phyloP scores from a whole-genome alignment of 768 basidiomycete genomes.

The Erythrobasidium yunnanense region DNA sequence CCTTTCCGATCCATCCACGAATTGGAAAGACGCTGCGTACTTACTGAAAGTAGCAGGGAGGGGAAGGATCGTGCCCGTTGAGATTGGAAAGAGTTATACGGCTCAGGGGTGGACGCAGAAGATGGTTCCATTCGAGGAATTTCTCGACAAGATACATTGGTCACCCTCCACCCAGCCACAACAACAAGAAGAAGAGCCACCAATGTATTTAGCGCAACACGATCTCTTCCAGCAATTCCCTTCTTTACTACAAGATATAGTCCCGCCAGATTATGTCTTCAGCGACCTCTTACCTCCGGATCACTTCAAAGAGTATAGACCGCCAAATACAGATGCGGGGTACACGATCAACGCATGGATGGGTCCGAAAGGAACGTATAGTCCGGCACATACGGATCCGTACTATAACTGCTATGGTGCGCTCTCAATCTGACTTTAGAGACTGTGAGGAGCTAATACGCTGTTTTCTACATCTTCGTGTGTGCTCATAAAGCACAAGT shows the following conservation, averaged over 20 bases:
- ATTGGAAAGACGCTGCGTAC: constrained; percentile 61
- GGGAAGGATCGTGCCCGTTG: constrained; percentile 78
- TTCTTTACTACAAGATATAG: constrained; percentile 58
- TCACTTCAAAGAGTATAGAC: constrained; percentile 49
- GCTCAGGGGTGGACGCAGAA: constrained; percentile 66
- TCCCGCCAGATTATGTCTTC: constrained; percentile 82
- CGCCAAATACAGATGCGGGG: constrained; percentile 57
- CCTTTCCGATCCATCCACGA: constrained; percentile 45
- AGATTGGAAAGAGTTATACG: constrained; percentile 76
- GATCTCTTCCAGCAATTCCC: constrained; percentile 77
- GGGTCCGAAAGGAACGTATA: constrained; percentile 64
- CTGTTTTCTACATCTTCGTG: too few species aligned
- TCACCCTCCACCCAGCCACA: constrained; percentile 39
- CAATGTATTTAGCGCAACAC: constrained; percentile 81
- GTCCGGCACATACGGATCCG: constrained; percentile 90
- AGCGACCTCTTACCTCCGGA: constrained; percentile 48
- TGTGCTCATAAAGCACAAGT: constrained; percentile 58
- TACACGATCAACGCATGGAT: constrained; percentile 69
- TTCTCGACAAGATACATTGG: constrained; percentile 49
- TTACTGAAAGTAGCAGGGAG: constrained; percentile 60
- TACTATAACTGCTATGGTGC: constrained; percentile 82
- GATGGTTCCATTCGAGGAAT: constrained; percentile 65
- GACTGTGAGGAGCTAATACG: too few species aligned
- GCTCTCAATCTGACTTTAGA: background rate
- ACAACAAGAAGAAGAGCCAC: constrained; percentile 31